Base-by-base conservation (phyloP, 306 rosid species). In the Parietaria judaica region DNA sequence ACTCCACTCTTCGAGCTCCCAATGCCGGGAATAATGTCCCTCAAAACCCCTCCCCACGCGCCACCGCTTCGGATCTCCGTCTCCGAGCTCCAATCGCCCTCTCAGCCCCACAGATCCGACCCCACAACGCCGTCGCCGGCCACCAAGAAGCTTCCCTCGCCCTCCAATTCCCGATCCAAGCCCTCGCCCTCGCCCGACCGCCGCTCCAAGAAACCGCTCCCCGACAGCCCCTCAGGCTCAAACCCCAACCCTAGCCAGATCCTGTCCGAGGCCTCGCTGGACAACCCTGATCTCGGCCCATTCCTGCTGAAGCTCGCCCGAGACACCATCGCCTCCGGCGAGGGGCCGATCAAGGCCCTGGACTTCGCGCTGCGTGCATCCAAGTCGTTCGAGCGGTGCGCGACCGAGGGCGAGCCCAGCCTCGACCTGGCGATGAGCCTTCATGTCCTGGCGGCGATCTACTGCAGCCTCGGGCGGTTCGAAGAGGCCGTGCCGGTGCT, bases 231-330 rank as follows among this genome's bases (percentile, higher is more conserved):
- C 53, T n/a, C 52, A 3, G 12, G 14, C 14, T 4, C 14, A 3
- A 49, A 9, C 6, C 53, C 53, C 5, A 49, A 49, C 15, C 15
- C 96, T 0, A 77, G 71, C 71, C 79, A 79, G 4, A 43, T 70
- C 54, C 78, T 79, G 38, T 70, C 88, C 0, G 97, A 86, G 23
- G 78, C 89, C 36, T 86, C 95, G 1, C 88, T 94, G 1, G 97
- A 94, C 74, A 94, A 94, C 70, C 97, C 99, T 51, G 99, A 94
- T 94, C 99, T 94, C 55, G 99, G 95, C 1, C 99, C 99, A 3
- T 92, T 92, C 54, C 92, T 92, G 1, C 97, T 94, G 13, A 88
- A 94, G 67, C 76, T 94, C 0, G 97, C 99, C 11, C 79, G 97
- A 0, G 95, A 88, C 63, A 84, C 99, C 10, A 94, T 94, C 36